A percentile compares a stretch with the other conserved stretches of the same genome.
phyloP scores from a whole-genome alignment of 1,139 yeast species.

The Yamadazyma membranifaciens region DNA sequence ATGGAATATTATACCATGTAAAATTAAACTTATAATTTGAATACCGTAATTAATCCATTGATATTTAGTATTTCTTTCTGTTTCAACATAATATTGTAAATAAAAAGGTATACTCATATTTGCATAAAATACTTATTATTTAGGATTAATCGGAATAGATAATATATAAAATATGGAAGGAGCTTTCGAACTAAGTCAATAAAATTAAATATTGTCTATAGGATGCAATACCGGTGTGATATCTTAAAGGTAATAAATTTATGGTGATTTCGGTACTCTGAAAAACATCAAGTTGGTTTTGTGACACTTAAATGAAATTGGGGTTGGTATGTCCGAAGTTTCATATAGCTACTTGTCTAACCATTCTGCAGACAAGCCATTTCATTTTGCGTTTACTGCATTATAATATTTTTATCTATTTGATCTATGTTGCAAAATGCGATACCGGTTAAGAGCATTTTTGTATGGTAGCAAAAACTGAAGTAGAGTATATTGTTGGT shows the following conservation, averaged over 20 bases:
- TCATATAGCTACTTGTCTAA: background rate
- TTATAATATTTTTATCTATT: constrained; percentile 4
- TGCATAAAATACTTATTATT: background rate
- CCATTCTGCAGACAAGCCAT: background rate
- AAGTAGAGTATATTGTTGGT: too few relatives aligned
- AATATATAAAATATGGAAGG: background rate
- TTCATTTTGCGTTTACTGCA: constrained; percentile 1
- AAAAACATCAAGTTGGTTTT: background rate
- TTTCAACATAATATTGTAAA: constrained; percentile 33
- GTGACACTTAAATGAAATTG: background rate
- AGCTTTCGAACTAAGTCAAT: background rate
- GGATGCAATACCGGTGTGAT: too few relatives aligned
- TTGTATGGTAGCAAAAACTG: too few relatives aligned
- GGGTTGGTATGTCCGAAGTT: constrained; percentile 3
- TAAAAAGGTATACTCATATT: constrained; percentile 20
- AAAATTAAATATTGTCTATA: background rate
- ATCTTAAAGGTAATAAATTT: too few relatives aligned
- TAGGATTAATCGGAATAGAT: background rate
- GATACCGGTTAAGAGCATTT: background rate
- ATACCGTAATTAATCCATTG: constrained; percentile 37
- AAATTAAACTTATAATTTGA: constrained; percentile 23
- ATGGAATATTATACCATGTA: constrained; percentile 42
- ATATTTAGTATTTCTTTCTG: constrained; percentile 30
- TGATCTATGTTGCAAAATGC: constrained; percentile 4
- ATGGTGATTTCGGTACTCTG: background rate